Conservation (phyloP, 208 protist genomes). For the Vickermania ingenoplastis region DNA sequence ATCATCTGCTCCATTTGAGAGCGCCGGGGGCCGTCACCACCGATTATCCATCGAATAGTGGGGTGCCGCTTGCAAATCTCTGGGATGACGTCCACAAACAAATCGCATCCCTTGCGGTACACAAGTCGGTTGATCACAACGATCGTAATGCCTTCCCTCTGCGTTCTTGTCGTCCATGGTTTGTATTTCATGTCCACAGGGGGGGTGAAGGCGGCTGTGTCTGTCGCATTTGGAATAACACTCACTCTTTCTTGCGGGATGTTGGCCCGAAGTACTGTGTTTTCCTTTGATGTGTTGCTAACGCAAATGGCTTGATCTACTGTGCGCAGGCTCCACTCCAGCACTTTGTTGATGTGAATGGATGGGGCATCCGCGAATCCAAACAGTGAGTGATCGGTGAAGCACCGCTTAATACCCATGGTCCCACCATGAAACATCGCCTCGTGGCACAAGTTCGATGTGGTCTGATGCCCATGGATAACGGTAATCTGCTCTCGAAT, state of each 20-base stretch:
- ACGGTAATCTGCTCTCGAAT: constrained; percentile 94
- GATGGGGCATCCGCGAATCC: constrained; percentile 93
- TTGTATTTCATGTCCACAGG: constrained; percentile 88
- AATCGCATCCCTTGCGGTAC: constrained; percentile 96
- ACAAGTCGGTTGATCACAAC: constrained; percentile 95
- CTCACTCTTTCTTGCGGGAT: constrained; percentile 88
- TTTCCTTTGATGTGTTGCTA: constrained; percentile 97
- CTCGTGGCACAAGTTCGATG: constrained; percentile 94
- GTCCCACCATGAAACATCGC: constrained; percentile 91
- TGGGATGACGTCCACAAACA: constrained; percentile 95
- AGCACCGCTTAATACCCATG: constrained; percentile 93
- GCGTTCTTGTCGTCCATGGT: constrained; percentile 77
- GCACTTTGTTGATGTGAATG: constrained; percentile 96
- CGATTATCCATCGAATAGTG: constrained; percentile 94
- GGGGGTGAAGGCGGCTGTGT: constrained; percentile 85
- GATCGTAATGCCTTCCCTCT: constrained; percentile 88
- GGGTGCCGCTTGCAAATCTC: constrained; percentile 90
- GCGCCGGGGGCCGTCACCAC: constrained; percentile 95
- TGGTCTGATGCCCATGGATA: constrained; percentile 96
- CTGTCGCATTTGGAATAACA: constrained; percentile 98
- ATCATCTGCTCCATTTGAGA: constrained; percentile 96
- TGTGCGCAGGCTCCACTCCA: constrained; percentile 92
- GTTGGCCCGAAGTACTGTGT: constrained; percentile 93
- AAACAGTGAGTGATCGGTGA: constrained; percentile 99
- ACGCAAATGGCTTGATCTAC: constrained; percentile 97